Percentiles rank a stretch among this genome's conserved stretches.
Evolutionary conservation across 1,284 basidiomycete species (phyloP).

Genomic region (Ustilago tritici): DNA sequence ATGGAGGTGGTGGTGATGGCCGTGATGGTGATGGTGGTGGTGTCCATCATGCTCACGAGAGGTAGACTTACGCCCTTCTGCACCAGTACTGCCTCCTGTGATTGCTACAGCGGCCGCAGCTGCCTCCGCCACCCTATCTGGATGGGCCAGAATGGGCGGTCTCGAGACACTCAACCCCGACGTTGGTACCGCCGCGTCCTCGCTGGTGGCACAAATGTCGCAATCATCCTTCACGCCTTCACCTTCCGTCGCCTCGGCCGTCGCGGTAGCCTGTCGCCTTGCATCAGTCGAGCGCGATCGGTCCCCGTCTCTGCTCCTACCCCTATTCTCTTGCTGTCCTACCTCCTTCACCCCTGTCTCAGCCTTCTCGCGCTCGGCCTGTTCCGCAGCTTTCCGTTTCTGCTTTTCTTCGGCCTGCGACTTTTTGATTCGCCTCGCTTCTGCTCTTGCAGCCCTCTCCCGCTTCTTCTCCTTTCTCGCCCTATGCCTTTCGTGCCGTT

Average conservation of each 20-base stretch:
- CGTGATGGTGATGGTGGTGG: slow-evolving; percentile 32
- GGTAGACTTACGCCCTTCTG: not conserved
- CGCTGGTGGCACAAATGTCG: not conserved
- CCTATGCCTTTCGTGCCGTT: slow-evolving; percentile 34
- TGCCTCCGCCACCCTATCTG: slow-evolving; percentile 30
- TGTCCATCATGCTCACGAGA: slow-evolving; percentile 3
- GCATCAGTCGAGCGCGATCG: slow-evolving; percentile 29
- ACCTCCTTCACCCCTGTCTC: slow-evolving; percentile 4
- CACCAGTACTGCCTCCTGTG: slow-evolving; percentile 8
- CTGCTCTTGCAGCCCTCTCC: slow-evolving; percentile 22
- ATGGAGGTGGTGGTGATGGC: slow-evolving; percentile 28
- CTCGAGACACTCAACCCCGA: slow-evolving; percentile 31
- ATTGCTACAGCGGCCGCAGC: slow-evolving; percentile 27
- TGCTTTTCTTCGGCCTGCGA: slow-evolving; percentile 34
- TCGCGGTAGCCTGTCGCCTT: not conserved
- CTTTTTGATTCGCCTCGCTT: slow-evolving; percentile 32
- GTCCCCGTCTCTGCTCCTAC: slow-evolving; percentile 44
- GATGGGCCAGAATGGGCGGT: slow-evolving; percentile 20
- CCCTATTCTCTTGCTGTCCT: slow-evolving; percentile 22
- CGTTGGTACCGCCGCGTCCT: not conserved
- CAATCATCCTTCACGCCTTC: not conserved
- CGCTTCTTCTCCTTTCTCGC: slow-evolving; percentile 27
- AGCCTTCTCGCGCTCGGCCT: slow-evolving; percentile 5
- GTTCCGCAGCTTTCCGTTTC: slow-evolving; percentile 22
- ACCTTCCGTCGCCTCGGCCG: not conserved